These are phyloP conservation scores for Mycena indigotica DNA, from an alignment of 768 basidiomycete species.

Conservation along the genomic window DNA sequence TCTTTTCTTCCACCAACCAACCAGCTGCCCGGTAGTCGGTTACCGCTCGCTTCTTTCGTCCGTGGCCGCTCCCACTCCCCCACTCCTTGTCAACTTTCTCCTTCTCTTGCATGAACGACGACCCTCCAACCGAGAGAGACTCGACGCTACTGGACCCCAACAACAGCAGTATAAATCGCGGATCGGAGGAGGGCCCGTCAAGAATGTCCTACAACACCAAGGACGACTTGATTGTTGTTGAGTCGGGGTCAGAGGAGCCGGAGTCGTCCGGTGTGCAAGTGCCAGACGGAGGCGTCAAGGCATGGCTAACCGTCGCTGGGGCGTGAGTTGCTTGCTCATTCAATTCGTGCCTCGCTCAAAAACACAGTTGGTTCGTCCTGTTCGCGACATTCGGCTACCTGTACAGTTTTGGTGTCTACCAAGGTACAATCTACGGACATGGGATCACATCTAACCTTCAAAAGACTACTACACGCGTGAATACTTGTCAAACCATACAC, in stretches of 20 bases:
- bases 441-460: background rate
- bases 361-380: constrained; percentile 14
- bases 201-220: constrained; percentile 10
- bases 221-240: constrained; percentile 3
- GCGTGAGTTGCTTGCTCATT: constrained; percentile 1
- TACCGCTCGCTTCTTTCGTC: background rate
- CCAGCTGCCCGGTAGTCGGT: no score
- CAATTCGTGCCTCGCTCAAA: background rate
- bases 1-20: no score
- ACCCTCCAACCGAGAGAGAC: background rate
- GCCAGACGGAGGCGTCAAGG: constrained; percentile 8
- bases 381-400: constrained; percentile 12
- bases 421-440: background rate
- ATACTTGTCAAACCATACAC: constrained; percentile 12
- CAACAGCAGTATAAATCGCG: background rate
- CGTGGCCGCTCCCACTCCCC: no score
- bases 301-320: constrained; percentile 12
- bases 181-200: constrained; percentile 2
- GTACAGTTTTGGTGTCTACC: constrained; percentile 14
- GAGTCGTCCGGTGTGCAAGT: background rate
- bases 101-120: background rate
- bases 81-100: no score
- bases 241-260: background rate
- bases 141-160: background rate
- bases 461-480: constrained; percentile 11